Conservation (phyloP, 116 monocot genomes). For the Papilionanthe hybrid region DNA sequence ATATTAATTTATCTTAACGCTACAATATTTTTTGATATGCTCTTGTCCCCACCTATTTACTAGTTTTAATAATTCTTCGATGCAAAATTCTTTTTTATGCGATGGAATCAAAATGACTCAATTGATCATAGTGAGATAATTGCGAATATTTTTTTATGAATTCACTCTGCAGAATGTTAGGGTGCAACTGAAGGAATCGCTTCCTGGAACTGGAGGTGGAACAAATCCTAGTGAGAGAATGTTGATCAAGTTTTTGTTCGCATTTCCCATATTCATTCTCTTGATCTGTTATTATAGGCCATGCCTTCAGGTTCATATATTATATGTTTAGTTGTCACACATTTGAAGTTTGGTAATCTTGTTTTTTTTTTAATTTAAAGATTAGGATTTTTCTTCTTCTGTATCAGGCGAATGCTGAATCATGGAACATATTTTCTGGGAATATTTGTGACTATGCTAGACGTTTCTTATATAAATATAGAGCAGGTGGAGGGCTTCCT, state of each 20-base stretch:
- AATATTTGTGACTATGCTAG: slow-evolving; percentile 55
- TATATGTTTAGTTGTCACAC: background rate
- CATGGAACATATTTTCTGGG: slow-evolving; percentile 26
- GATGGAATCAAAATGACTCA: background rate
- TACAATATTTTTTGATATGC: background rate
- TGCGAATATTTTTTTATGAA: background rate
- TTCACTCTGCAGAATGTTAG: slow-evolving; percentile 54
- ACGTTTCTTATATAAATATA: slow-evolving; percentile 46
- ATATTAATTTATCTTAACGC: background rate
- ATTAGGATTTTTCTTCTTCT: background rate
- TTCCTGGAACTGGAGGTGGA: slow-evolving; percentile 92
- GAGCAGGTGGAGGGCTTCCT: slow-evolving; percentile 39
- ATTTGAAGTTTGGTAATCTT: background rate
- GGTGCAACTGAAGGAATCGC: slow-evolving; percentile 64
- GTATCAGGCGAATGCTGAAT: slow-evolving; percentile 50
- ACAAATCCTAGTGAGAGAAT: slow-evolving; percentile 55
- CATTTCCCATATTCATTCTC: slow-evolving; percentile 53
- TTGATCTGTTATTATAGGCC: slow-evolving; percentile 55
- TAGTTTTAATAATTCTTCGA: background rate
- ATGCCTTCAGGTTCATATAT: slow-evolving; percentile 48
- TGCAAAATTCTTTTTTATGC: background rate
- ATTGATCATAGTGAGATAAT: background rate
- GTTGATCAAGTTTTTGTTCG: slow-evolving; percentile 53
- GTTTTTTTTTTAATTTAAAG: background rate
- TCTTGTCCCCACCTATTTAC: background rate